A percentile compares a stretch with the other conserved stretches of the same genome.
These are phyloP conservation scores for Monilinia fructicola DNA, from an alignment of 2,329 filamentous ascomycete genomes.

Conservation along the genomic window DNA sequence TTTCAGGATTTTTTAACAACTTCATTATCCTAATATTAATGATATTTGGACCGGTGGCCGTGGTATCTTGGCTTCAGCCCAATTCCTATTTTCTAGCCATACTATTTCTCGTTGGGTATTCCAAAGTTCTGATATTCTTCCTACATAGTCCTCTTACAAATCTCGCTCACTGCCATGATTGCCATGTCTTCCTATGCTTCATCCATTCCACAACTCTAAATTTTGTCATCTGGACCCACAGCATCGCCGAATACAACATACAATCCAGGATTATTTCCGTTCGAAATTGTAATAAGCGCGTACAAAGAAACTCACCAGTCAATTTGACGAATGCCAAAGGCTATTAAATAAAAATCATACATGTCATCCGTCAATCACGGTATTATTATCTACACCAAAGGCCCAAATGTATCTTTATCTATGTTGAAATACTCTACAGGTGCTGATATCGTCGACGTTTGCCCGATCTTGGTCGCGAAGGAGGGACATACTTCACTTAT, in stretches of 20 bases:
- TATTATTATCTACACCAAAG: slow-evolving; percentile 37
- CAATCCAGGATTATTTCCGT: slow-evolving; percentile 23
- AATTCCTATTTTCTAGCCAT: slow-evolving; percentile 25
- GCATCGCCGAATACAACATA: slow-evolving; percentile 29
- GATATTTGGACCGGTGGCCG: slow-evolving; percentile 26
- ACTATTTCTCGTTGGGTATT: neutral
- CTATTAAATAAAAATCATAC: slow-evolving; percentile 31
- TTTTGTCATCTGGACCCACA: slow-evolving; percentile 11
- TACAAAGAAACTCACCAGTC: slow-evolving; percentile 33
- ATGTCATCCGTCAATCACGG: slow-evolving; percentile 28
- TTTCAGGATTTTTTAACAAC: slow-evolving; percentile 27
- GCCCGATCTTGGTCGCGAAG: slow-evolving; percentile 48
- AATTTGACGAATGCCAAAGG: slow-evolving; percentile 29
- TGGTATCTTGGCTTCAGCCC: slow-evolving; percentile 31
- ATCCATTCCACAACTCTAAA: neutral
- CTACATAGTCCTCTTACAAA: neutral
- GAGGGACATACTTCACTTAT: slow-evolving; percentile 50
- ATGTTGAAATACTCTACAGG: slow-evolving; percentile 30
- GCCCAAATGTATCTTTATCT: slow-evolving; percentile 26
- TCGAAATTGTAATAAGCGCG: slow-evolving; percentile 38
- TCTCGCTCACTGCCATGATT: neutral
- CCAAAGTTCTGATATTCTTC: neutral
- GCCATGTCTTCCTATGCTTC: neutral
- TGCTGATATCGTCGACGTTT: slow-evolving; percentile 35
- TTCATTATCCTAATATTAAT: slow-evolving; percentile 27